A percentile compares a stretch with the other conserved stretches of the same genome.
phyloP scores from a whole-genome alignment of 192 early-diverging fungal genomes.

The Haplosporangium gracile region DNA sequence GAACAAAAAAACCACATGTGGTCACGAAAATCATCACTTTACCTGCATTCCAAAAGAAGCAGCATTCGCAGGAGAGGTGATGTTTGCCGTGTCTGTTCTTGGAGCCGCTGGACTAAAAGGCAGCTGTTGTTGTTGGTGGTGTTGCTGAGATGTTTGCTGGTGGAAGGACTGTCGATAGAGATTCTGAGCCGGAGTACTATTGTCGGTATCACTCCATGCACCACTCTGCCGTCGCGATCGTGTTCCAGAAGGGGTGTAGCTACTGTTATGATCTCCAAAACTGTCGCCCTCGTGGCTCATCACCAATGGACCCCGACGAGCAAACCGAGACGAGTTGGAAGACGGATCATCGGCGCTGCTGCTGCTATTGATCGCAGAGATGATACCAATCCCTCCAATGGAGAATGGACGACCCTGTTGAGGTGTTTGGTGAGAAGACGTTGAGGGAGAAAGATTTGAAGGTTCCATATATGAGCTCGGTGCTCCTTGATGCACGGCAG shows the following conservation, averaged over 20 bases:
- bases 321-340: slow-evolving; percentile 31
- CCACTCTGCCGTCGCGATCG: slow-evolving; percentile 28
- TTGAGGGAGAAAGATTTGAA: not conserved
- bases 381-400: not conserved
- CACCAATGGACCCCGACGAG: slow-evolving; percentile 38
- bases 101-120: slow-evolving; percentile 27
- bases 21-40: not conserved
- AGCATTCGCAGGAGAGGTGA: not conserved
- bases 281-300: slow-evolving; percentile 21
- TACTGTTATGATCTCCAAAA: not conserved
- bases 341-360: slow-evolving; percentile 2
- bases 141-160: not conserved
- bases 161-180: slow-evolving; percentile 3
- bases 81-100: slow-evolving; percentile 12
- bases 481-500: slow-evolving; percentile 17
- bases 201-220: slow-evolving; percentile 18
- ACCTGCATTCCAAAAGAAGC: not conserved
- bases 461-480: slow-evolving; percentile 18
- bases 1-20: not conserved
- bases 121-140: slow-evolving; percentile 6
- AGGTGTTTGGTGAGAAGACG: not conserved
- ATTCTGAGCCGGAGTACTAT: not conserved
- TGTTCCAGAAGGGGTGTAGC: not conserved
- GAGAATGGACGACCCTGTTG: not conserved
- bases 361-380: not conserved